Base-by-base conservation (phyloP, 2,329 filamentous ascomycete genomes). In the Cryphonectria nitschkei region DNA sequence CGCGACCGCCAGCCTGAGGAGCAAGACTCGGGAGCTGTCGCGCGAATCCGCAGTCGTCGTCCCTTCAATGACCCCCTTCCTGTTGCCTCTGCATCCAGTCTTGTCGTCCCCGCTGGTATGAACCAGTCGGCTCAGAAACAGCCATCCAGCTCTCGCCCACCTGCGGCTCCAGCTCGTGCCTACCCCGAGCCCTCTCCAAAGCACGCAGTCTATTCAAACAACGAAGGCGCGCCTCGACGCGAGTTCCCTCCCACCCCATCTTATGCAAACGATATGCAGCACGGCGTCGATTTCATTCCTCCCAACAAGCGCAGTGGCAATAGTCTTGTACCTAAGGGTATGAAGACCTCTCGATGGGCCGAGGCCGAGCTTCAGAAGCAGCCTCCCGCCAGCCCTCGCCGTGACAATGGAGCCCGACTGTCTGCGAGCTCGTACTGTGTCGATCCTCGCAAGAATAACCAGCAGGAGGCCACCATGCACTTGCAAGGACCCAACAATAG, bases 261-360 rank as follows among this genome's bases (percentile, higher is more conserved):
- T 29, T 32, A 41, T 41, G 3, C 65, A 32, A 39, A 29, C 16
- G 22, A 26, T 13, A 39, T n/a, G 58, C 34, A 67, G 14, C 19
- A 4, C 26, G n/a, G n/a, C 9, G 19, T 19, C 14, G 26, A 26
- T 3, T 29, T 65, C 43, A n/a, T 37, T 26, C 26, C 43, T 39
- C 2, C 19, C 46, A 39, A 34, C 46, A 32, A 65, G 22, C 26
- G 9, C 19, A 39, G 7, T 11, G n/a, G 13, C 54, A 19, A 3
- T 9, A 14, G n/a, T 26, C 52, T 39, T 43, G 61, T 11, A n/a
- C 4, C 43, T 3, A 64, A 64, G 61, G 39, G 61, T 19, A 46
- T 67, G 22, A 56, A 29, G 34, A 39, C 11, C 50, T 67, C 65
- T 8, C 56, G 50, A 32, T 67, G 65, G 65, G 65, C 65, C 34